These are phyloP conservation scores for Trypanosoma lewisi DNA, from an alignment of 208 protist genomes.

Conservation along the genomic window DNA sequence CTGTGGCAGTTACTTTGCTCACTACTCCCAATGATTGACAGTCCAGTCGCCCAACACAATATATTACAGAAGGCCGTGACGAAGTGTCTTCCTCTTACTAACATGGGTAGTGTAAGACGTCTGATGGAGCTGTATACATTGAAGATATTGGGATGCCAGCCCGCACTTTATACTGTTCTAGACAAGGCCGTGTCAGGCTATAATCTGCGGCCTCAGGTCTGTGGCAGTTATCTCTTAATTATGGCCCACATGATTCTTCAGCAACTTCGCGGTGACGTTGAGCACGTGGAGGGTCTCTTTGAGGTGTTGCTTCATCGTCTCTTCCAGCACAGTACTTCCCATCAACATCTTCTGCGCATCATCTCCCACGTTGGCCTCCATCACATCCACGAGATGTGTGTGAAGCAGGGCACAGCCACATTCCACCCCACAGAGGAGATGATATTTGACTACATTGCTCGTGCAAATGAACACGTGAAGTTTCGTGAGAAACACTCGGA, in stretches of 20 bases:
- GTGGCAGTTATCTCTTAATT: constrained; percentile 78
- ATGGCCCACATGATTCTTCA: constrained; percentile 63
- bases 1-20: constrained; percentile 86
- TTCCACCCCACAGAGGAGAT: constrained; percentile 28
- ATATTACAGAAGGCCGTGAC: constrained; percentile 44
- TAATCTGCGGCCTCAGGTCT: constrained; percentile 73
- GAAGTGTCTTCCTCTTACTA: constrained; percentile 69
- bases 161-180: constrained; percentile 53
- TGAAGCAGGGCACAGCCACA: constrained; percentile 23
- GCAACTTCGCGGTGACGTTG: constrained; percentile 26
- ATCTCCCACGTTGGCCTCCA: constrained; percentile 84
- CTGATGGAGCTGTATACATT: constrained; percentile 88
- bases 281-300: constrained; percentile 32
- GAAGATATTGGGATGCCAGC: constrained; percentile 49
- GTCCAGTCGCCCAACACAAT: constrained; percentile 19
- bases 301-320: constrained; percentile 58
- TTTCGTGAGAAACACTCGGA: constrained; percentile 70
- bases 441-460: constrained; percentile 70
- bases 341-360: constrained; percentile 89
- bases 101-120: constrained; percentile 86
- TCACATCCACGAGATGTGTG: constrained; percentile 41
- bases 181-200: constrained; percentile 54
- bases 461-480: constrained; percentile 72
- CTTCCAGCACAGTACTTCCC: constrained; percentile 82
- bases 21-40: constrained; percentile 54